Evolutionary conservation across 169 alveolate species (phyloP), one percentile per base, ranked within the genome.

Genomic region (Plasmodium falciparum): DNA sequence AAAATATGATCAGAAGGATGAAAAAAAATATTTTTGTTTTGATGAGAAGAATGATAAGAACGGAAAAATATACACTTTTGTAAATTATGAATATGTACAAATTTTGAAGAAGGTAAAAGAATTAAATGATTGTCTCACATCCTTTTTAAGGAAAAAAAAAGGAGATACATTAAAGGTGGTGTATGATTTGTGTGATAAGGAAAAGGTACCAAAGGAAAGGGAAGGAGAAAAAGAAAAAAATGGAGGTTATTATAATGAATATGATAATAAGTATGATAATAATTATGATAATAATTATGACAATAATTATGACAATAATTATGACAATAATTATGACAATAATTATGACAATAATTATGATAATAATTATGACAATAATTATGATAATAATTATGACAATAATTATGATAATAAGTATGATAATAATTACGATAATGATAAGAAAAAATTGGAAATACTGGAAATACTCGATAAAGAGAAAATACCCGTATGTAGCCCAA

Each of bases 31-130:
- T 67, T 13, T 12, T 5, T 17, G 54, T 70, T n/a, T 45, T 24
- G 20, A 39, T 7, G 29, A 63, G 3, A 39, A 73, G 15, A 43
- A 45, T 20, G 22, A 39, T 73, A 29, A 17, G 29, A 12, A 52
- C 33, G 26, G 45, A 15, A 54, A 52, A 73, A 56, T 78, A 49
- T 78, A 39, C 17, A 78, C 89, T 59, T 45, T 78, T 22, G 15
- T 43, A n/a, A 50, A 39, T 65, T 78, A 78, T 33, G 89, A 78
- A 43, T 78, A 45, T 26, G 45, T 78, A 43, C 4, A 49, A 54
- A 22, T 63, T 45, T 49, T 78, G n/a, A 26, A 67, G 24, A 52
- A 78, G 12, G 58, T 13, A 45, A 66, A 71, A 45, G 58, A 56
- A 12, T 39, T 39, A 2, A 12, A 73, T 11, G 9, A 0, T 5